Base-by-base conservation (phyloP, 2,329 filamentous ascomycete species). In the Lojkania enalia region DNA sequence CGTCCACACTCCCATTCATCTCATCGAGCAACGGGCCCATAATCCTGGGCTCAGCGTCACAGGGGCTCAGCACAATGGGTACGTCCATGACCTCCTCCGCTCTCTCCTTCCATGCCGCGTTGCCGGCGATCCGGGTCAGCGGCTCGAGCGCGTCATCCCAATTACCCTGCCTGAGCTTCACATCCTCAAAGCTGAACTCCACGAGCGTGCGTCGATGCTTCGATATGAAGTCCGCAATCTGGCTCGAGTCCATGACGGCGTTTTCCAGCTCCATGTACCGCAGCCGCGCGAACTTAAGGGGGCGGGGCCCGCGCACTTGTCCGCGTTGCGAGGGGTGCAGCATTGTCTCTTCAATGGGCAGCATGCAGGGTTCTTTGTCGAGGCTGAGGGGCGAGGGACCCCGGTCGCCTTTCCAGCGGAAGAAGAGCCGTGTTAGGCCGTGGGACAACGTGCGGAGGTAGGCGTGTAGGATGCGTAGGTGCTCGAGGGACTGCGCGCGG, bases 61-160 rank as follows among this genome's bases (percentile, higher is more conserved):
- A 49, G 0, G 68, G 67, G 15, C 52, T 60, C 1, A 71, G 57
- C 46, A 72, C 64, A 27, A 72, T 62, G 0, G 69, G 69, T 15
- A 71, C 69, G 41, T 72, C 69, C 69, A 71, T 71, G 39, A 70
- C 63, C 44, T 71, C 69, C 39, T 68, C 51, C 55, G 72, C 51
- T 66, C 75, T 58, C 64, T 52, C 46, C 55, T 70, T 70, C 68
- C 68, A 71, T 13, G 55, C 71, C 51, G 74, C 70, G 66, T 60
- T 58, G 39, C 69, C 63, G 9, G 66, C 65, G 37, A 61, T 75
- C 60, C 60, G 54, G 19, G 80, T 82, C 44, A 95, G 73, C 1
- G 87, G 86, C 29, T 83, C 81, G n/a, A 95, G 78, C 0, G 88
- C 89, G 20, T 90, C 85, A 46, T 94, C 86, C 89, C 89, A 95